Evolutionary conservation across 2,329 filamentous ascomycete genomes (phyloP), one percentile per base, ranked within the genome.

Genomic region (Aspergillus sclerotialis): DNA sequence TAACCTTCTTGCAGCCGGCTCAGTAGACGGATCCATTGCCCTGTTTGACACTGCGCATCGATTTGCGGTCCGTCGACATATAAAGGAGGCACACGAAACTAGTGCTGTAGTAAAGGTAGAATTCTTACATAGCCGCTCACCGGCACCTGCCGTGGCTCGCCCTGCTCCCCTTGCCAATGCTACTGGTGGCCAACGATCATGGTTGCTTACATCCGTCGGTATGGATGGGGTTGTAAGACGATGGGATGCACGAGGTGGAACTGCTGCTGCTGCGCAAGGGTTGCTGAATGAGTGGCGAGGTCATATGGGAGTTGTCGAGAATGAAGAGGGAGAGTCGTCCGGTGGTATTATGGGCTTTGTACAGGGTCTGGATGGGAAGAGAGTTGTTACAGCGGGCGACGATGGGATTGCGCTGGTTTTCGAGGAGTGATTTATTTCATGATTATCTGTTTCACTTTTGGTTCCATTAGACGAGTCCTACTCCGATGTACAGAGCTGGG

Each of bases 291-390:
- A 95, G 63, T 96, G 89, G 89, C 87, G 75, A 60, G 92, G 92
- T 0, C 92, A 98, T 59, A 37, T 61, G 39, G 58, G 55, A 13
- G 42, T 61, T 14, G 49, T 50, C 2, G 63, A 65, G 39, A 63
- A 58, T 24, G 54, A 58, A 61, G 85, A 49, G 80, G 89, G 18
- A 78, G 85, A 55, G 84, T 87, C 65, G 82, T 87, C 14, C 7
- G 90, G 89, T 21, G 90, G 90, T 34, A 82, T 96, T 7, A 64
- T 96, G 48, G 89, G 83, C 0, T 98, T 96, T 56, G 89, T 94
- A 33, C 88, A 95, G 62, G 71, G 69, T 2, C 80, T 80, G 5
- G 73, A 80, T 56, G 86, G 86, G 0, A 76, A 80, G 60, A 73
- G 80, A 45, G 70, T 96, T 31, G 75, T 94, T 4, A 96, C 92